Percentiles rank a stretch among this genome's conserved stretches.
Conservation (phyloP, 495 filamentous ascomycete genomes). For the Penicillium arizonense region DNA sequence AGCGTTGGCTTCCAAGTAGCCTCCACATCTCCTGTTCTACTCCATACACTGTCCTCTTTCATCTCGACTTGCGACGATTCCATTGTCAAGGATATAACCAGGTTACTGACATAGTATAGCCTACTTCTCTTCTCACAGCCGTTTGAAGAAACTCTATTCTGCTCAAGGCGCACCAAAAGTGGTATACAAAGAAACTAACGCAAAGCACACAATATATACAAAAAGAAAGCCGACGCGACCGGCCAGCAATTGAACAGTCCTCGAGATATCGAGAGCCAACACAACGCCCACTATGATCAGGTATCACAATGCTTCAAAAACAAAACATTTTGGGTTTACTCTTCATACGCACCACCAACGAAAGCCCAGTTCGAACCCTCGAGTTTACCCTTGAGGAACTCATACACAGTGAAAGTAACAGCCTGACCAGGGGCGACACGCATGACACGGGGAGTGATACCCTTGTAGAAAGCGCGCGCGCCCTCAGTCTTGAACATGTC, state of each 20-base stretch:
- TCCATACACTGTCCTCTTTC: no score
- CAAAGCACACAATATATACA: constrained; percentile 27
- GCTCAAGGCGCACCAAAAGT: constrained; percentile 10
- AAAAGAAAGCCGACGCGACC: constrained; percentile 10
- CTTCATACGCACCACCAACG: constrained; percentile 68
- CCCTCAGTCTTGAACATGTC: constrained; percentile 99
- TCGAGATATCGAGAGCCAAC: constrained; percentile 16
- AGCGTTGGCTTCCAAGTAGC: neutral
- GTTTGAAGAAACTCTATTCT: constrained; percentile 3
- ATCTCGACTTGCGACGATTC: neutral
- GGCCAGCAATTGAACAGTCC: constrained; percentile 11
- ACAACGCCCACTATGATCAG: constrained; percentile 30
- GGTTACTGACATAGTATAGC: neutral
- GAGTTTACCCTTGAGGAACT: constrained; percentile 80
- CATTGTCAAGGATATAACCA: neutral
- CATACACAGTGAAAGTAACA: constrained; percentile 97
- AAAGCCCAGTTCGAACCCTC: constrained; percentile 69
- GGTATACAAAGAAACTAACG: constrained; percentile 24
- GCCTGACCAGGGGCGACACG: constrained; percentile 96
- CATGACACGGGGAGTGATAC: constrained; percentile 97
- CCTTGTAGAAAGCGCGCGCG: constrained; percentile 94
- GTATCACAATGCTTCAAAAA: constrained; percentile 29
- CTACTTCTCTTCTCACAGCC: neutral
- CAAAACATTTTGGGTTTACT: constrained; percentile 45
- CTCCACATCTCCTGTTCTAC: neutral